Conservation (phyloP, 2,329 filamentous ascomycete species). For the Pyrenophora seminiperda region DNA sequence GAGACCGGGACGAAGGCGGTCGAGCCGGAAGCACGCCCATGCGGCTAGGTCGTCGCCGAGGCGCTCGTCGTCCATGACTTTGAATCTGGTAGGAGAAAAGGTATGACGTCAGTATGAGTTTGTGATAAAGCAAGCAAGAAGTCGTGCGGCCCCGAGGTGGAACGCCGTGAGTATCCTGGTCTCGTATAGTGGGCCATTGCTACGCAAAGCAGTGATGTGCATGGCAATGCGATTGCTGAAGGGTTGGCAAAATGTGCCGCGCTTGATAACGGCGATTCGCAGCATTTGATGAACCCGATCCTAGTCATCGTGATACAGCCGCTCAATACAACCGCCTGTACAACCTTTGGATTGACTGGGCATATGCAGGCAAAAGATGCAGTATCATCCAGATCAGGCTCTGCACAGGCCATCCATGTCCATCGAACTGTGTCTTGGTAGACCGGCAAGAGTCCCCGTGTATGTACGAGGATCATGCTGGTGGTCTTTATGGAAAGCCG, state of each 20-base stretch:
- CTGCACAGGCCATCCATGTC: not conserved
- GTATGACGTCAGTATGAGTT: constrained; percentile 5
- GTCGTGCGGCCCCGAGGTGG: not conserved
- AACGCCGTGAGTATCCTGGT: not conserved
- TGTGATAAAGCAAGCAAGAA: not conserved
- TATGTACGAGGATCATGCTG: not conserved
- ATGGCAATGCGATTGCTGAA: not conserved
- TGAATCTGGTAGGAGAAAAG: constrained; percentile 61
- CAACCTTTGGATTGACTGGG: not conserved
- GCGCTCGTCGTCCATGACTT: constrained; percentile 85
- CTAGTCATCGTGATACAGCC: constrained; percentile 9
- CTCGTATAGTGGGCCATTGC: not conserved
- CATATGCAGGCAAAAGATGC: constrained; percentile 2
- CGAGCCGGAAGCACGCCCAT: constrained; percentile 87
- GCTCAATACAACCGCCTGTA: not conserved
- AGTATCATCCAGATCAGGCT: not conserved
- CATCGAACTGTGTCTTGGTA: not conserved
- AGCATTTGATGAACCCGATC: constrained; percentile 17
- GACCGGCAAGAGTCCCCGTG: not conserved
- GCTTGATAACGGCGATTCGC: constrained; percentile 18
- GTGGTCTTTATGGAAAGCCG: constrained; percentile 2
- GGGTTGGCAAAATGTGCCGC: not conserved
- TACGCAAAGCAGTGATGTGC: not conserved
- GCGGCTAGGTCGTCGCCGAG: constrained; percentile 75
- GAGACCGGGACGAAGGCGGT: constrained; percentile 76